Base-by-base conservation (phyloP, 176 grass and related monocot species). In the Triticum timopheevii region DNA sequence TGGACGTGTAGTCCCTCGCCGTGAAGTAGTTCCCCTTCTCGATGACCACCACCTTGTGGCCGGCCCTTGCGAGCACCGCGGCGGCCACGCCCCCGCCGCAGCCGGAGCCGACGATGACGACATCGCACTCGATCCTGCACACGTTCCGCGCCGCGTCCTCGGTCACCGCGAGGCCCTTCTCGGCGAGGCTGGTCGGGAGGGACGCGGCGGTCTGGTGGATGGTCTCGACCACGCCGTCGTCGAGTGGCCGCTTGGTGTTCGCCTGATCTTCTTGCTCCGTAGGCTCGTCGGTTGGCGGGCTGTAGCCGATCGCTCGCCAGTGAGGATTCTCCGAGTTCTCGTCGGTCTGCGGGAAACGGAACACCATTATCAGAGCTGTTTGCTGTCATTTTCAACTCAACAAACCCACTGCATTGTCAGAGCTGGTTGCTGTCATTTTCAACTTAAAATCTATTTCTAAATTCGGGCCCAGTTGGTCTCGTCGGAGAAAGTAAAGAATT, bases 1-100 rank as follows among this genome's bases (percentile, higher is more conserved):
- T 10, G 15, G 61, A 87, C 76, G 94, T 96, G 85, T 96, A 98
- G 81, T 96, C 96, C 85, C 85, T 71, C 4, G 86, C 61, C 23
- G 92, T 91, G 87, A 92, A 98, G 89, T 98, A 98, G 92, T 69
- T 87, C 1, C 96, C 93, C 30, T 96, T 98, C 91, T 98, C 96
- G 22, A 98, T 33, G 70, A 98, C 89, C 5, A 98, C 84, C 6
- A 96, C 96, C 84, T 96, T 98, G 86, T 91, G 70, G 2, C 94
- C 94, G 10, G 92, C 73, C 62, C n/a, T 82, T 2, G 96, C 88
- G 0, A 98, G 92, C 80, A 96, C 86, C 82, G 93, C 96, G 0
- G 96, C 93, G 0, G 96, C 90, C 45, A 98, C 96, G 20, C 90
- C 91, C 1, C 96, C 96, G 19, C 96, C 96, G 83, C 92, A 88